phyloP scores from a whole-genome alignment of 2,329 filamentous ascomycete genomes.

The Paraphaeosphaeria sporulosa region DNA sequence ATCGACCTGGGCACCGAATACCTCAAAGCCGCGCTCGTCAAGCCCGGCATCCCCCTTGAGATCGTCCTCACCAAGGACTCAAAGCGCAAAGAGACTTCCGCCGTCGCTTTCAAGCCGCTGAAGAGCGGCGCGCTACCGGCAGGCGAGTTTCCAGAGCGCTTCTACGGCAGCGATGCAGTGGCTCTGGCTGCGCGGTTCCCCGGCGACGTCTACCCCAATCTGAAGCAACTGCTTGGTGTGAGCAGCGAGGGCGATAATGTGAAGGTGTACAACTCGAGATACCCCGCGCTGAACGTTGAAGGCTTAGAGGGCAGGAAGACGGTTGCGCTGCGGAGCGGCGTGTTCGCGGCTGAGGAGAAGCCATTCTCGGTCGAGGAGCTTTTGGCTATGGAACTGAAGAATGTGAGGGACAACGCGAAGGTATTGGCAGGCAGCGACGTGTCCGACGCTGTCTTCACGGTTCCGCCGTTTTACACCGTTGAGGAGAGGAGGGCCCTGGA shows the following conservation, averaged over 20 bases:
- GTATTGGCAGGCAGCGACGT: slow-evolving; percentile 77
- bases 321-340: slow-evolving; percentile 80
- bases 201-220: slow-evolving; percentile 90
- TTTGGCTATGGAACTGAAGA: slow-evolving; percentile 94
- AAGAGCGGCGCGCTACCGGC: slow-evolving; percentile 66
- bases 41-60: slow-evolving; percentile 95
- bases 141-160: slow-evolving; percentile 77
- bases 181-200: slow-evolving; percentile 88
- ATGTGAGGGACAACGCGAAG: slow-evolving; percentile 88
- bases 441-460: slow-evolving; percentile 84
- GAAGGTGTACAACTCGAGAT: slow-evolving; percentile 74
- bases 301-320: slow-evolving; percentile 66
- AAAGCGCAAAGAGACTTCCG: slow-evolving; percentile 90
- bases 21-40: slow-evolving; percentile 94
- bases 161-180: slow-evolving; percentile 91
- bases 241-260: slow-evolving; percentile 65
- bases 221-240: slow-evolving; percentile 89
- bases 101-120: slow-evolving; percentile 92
- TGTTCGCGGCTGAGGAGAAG: slow-evolving; percentile 71
- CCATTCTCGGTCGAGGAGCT: slow-evolving; percentile 86
- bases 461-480: slow-evolving; percentile 87
- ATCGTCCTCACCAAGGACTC: slow-evolving; percentile 98
- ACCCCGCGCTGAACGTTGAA: slow-evolving; percentile 79
- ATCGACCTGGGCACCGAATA: slow-evolving; percentile 96
- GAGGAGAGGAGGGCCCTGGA: slow-evolving; percentile 90